Evolutionary conservation across 2,329 filamentous ascomycete genomes (phyloP), one percentile per base, ranked within the genome.

Genomic region (Pleomassaria siparia): DNA sequence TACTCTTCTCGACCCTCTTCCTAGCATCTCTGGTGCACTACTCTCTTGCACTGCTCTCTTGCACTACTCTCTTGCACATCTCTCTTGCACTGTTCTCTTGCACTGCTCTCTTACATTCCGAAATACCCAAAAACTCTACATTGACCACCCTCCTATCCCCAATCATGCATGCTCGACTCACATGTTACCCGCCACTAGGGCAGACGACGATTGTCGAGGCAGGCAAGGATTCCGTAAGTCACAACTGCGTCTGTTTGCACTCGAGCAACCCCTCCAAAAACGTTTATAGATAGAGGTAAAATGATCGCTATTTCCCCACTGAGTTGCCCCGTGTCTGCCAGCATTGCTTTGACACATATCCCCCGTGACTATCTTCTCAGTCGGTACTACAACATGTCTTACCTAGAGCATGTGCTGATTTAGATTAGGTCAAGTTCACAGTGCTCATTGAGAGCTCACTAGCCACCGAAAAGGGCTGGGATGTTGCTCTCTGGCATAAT

Each of bases 401-500:
- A 11, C 29, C 8, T 11, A 28, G 5, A 13, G 8, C 29, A 30
- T 7, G 15, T 28, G 4, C 20, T 30, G 10, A 39, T 5, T 26
- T 42, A 15, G 25, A 33, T 11, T 46, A 79, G 60, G 74, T 87
- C 30, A 65, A 68, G 1, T 86, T 96, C 56, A 85, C 81, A 0
- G 85, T 87, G 6, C 70, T 91, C 11, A 76, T 95, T 25, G 85
- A 91, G 57, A 81, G 86, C 33, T 81, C 82, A 32, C 70, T 67
- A 18, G 75, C 74, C 28, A 79, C 79, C 39, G 75, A 76, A 7
- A 72, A 80, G 51, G 61, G 76, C 16, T 94, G 88, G 86, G 80
- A 94, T 58, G 81, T 90, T 25, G 81, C 82, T 13, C 71, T 95
- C 7, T 95, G 90, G 89, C 83, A 89, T 53, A 84, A 87, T 57